Conservation (phyloP, 2,329 filamentous ascomycete species). For the Tympanopsis confertula region DNA sequence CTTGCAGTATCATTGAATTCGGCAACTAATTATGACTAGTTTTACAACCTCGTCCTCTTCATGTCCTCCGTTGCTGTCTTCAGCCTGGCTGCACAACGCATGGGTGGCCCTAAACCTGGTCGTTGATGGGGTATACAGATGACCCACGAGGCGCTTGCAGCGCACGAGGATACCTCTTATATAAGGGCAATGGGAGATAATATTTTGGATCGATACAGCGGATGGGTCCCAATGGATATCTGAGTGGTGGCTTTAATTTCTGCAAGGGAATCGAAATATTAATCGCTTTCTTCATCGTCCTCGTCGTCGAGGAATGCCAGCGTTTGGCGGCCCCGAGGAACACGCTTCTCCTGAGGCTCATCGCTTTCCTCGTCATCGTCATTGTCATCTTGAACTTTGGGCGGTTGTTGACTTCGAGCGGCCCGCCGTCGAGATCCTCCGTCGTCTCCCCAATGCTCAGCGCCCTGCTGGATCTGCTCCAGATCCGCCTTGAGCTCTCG, state of each 20-base stretch:
- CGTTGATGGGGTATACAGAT: not conserved
- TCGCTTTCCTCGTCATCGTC: not conserved
- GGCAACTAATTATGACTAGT: too few species aligned
- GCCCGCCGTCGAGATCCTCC: not conserved
- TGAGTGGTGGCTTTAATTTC: too few species aligned
- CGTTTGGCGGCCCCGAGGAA: not conserved
- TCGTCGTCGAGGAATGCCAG: not conserved
- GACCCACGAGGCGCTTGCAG: too few species aligned
- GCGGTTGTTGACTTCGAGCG: not conserved
- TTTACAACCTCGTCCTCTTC: slow-evolving; percentile 94
- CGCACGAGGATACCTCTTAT: too few species aligned
- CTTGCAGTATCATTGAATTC: too few species aligned
- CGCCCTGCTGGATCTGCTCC: slow-evolving; percentile 48
- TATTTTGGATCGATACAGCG: too few species aligned
- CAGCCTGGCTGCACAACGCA: slow-evolving; percentile 80
- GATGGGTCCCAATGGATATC: too few species aligned
- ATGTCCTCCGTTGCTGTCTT: slow-evolving; percentile 93
- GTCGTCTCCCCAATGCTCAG: slow-evolving; percentile 38
- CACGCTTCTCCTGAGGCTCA: not conserved
- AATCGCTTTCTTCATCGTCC: not conserved
- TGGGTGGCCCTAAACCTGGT: slow-evolving; percentile 27
- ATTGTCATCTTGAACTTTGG: too few species aligned
- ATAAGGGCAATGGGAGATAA: too few species aligned
- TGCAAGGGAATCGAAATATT: too few species aligned
- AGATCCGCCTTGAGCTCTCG: slow-evolving; percentile 51